A percentile compares a stretch with the other conserved stretches of the same genome.
Conservation (phyloP, 208 protist genomes). For the Crithidia fasciculata region DNA sequence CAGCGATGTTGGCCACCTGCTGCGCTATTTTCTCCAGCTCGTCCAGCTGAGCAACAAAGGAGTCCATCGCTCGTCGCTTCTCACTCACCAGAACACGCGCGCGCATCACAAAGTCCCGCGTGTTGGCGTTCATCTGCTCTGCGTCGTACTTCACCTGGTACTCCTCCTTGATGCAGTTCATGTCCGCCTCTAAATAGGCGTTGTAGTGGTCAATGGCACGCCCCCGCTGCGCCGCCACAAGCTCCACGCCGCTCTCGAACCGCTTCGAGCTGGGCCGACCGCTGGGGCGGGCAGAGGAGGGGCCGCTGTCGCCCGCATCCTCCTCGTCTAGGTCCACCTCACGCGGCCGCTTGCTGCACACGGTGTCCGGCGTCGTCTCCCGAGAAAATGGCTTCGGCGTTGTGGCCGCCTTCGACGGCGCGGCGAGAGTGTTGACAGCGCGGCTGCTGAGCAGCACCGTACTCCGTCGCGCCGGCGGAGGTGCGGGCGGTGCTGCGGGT, state of each 20-base stretch:
- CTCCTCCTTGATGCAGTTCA: constrained; percentile 66
- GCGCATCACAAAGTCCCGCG: constrained; percentile 41
- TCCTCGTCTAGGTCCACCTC: constrained; percentile 8
- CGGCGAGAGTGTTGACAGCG: constrained; percentile 25
- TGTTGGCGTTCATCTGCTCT: constrained; percentile 40
- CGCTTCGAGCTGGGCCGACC: constrained; percentile 23
- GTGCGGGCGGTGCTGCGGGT: background rate
- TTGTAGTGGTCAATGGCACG: constrained; percentile 48
- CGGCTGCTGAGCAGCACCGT: constrained; percentile 27
- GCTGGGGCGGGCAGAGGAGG: constrained; percentile 10
- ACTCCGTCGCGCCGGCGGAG: constrained; percentile 21
- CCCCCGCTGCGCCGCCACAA: constrained; percentile 31
- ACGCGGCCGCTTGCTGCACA: constrained; percentile 30
- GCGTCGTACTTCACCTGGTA: constrained; percentile 67
- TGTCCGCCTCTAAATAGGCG: constrained; percentile 53
- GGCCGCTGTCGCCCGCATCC: background rate
- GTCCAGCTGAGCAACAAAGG: constrained; percentile 41
- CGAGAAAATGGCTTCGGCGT: constrained; percentile 21
- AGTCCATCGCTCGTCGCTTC: constrained; percentile 45
- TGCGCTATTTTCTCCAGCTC: constrained; percentile 37
- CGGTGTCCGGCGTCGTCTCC: constrained; percentile 28
- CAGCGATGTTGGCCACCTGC: constrained; percentile 23
- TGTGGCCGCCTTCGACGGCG: background rate
- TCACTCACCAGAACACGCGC: constrained; percentile 29
- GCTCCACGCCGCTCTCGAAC: constrained; percentile 28